phyloP scores from a whole-genome alignment of 1,139 yeast species.

The Pneumocystis sp. region DNA sequence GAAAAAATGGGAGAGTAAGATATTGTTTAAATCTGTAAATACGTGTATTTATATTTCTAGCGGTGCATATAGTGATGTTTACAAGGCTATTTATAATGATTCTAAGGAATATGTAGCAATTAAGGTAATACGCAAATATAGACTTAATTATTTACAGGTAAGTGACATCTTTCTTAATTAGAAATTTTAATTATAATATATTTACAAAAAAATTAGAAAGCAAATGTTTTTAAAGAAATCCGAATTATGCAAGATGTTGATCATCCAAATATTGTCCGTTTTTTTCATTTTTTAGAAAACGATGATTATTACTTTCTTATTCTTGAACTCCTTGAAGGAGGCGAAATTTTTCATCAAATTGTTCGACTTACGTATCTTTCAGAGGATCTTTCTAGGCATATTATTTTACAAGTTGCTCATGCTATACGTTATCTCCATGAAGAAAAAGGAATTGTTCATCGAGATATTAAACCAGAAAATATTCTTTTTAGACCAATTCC shows the following conservation, averaged over 20 bases:
- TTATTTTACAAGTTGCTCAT: conserved; percentile 67
- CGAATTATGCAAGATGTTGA: conserved; percentile 59
- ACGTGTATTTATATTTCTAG: conserved; percentile 32
- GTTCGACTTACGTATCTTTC: conserved; percentile 82
- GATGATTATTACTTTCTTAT: conserved; percentile 58
- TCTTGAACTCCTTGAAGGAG: conserved; percentile 78
- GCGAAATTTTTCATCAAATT: conserved; percentile 87
- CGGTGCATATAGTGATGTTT: conserved; percentile 86
- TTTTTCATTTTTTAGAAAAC: conserved; percentile 54
- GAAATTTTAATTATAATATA: background rate
- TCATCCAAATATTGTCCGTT: conserved; percentile 59
- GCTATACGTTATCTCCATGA: conserved; percentile 74
- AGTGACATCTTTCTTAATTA: conserved; percentile 15
- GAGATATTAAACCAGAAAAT: conserved; percentile 93
- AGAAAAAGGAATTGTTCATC: conserved; percentile 72
- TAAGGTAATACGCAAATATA: conserved; percentile 63
- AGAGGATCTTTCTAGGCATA: conserved; percentile 72
- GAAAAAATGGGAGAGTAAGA: conserved; percentile 31
- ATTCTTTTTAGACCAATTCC: conserved; percentile 67
- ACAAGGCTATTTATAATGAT: conserved; percentile 43
- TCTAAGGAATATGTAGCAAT: conserved; percentile 53
- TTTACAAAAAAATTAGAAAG: conserved; percentile 32
- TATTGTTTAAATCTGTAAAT: background rate
- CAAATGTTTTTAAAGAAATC: conserved; percentile 65
- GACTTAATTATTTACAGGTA: conserved; percentile 34